Evolutionary conservation across 306 rosid genomes (phyloP).

Genomic region (Calophaca sinica): DNA sequence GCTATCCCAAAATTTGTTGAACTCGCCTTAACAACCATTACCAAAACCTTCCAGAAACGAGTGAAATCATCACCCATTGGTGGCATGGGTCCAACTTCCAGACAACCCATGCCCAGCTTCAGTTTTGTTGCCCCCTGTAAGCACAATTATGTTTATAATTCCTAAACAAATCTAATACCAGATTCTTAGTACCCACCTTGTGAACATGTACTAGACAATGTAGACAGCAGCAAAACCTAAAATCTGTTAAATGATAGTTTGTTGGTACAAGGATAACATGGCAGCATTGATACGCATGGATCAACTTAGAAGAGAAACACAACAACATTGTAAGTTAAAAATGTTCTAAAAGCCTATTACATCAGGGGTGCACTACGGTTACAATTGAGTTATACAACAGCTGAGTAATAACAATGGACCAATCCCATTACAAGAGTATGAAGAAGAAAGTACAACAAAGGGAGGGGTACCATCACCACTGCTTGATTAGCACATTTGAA

Average conservation of each 20-base stretch:
- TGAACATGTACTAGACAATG: background rate
- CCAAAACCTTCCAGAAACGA: no score
- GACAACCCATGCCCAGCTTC: no score
- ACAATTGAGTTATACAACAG: constrained; percentile 52
- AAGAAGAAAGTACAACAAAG: background rate
- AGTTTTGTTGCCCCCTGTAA: no score
- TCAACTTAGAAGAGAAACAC: constrained; percentile 32
- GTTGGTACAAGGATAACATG: constrained; percentile 40
- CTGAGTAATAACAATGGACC: constrained; percentile 54
- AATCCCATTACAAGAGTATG: constrained; percentile 44
- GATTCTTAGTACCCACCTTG: no score
- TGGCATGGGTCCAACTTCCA: no score
- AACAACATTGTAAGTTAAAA: constrained; percentile 50
- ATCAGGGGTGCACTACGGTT: constrained; percentile 42
- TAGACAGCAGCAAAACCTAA: constrained; percentile 35
- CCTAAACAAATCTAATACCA: no score
- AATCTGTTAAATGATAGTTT: constrained; percentile 41
- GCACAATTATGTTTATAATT: no score
- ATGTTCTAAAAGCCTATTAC: constrained; percentile 54
- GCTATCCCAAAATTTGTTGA: no score
- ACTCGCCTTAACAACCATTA: no score
- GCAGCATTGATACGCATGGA: constrained; percentile 4
- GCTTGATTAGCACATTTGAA: constrained; percentile 36
- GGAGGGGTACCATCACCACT: constrained; percentile 38
- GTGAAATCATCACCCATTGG: no score